Percentiles rank a stretch among this genome's conserved stretches.
These are phyloP conservation scores for Symbiodinium natans DNA, from an alignment of 73 alveolate genomes.

Conservation along the genomic window DNA sequence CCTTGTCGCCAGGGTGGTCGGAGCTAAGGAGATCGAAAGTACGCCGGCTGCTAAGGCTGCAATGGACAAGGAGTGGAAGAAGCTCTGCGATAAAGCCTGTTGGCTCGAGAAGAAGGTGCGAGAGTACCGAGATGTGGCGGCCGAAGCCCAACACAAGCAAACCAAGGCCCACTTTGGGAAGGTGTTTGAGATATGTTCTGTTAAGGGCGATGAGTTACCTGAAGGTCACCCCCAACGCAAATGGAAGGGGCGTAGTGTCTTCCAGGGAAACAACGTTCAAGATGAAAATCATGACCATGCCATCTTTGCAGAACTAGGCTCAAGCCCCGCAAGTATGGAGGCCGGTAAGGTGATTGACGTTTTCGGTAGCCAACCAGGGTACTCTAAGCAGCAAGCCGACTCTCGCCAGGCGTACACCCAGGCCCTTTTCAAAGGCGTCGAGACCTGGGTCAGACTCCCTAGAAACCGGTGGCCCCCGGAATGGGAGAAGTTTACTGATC, in stretches of 20 bases:
- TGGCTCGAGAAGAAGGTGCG: not conserved
- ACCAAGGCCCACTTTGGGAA: not conserved
- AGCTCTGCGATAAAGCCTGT: not conserved
- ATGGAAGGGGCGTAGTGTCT: not conserved
- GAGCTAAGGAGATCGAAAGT: not conserved
- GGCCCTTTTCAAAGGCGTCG: not conserved
- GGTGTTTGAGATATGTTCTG: not conserved
- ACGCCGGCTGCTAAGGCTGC: not conserved
- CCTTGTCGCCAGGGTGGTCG: not conserved
- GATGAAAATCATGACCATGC: not conserved
- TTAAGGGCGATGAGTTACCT: not conserved
- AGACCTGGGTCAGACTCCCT: not conserved
- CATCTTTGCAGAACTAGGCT: not conserved
- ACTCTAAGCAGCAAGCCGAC: not conserved
- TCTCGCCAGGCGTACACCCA: not conserved
- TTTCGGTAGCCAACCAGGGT: slow-evolving; percentile 6
- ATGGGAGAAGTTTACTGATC: not conserved
- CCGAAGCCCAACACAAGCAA: not conserved
- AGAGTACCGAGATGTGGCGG: not conserved
- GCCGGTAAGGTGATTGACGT: not conserved
- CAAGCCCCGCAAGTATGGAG: slow-evolving; percentile 2
- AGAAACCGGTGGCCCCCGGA: not conserved
- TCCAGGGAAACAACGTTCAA: not conserved
- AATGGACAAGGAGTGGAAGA: not conserved
- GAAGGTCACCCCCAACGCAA: not conserved